phyloP scores from a whole-genome alignment of 495 filamentous ascomycete species.

The Parathielavia hyrcaniae region DNA sequence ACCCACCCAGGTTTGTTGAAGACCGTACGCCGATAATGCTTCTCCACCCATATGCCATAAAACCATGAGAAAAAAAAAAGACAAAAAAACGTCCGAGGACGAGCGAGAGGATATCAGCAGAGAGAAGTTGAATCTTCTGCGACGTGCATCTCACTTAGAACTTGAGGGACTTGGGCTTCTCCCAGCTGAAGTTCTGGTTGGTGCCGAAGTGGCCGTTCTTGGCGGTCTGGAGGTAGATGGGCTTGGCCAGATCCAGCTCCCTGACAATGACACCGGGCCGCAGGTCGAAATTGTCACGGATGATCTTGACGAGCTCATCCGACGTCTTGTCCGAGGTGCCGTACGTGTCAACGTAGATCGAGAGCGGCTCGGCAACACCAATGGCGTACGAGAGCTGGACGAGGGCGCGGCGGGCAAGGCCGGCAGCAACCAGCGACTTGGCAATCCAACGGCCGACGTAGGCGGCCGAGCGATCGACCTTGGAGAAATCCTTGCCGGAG shows the following conservation, averaged over 20 bases:
- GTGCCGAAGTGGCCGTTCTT: constrained; percentile 98
- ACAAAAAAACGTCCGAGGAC: constrained; percentile 22
- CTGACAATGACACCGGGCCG: constrained; percentile 96
- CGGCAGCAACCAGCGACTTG: constrained; percentile 88
- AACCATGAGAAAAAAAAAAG: constrained; percentile 12
- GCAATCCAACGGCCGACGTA: constrained; percentile 98
- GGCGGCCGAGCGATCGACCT: constrained; percentile 96
- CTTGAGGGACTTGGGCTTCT: constrained; percentile 92
- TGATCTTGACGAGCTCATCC: constrained; percentile 84
- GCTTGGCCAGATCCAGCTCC: constrained; percentile 89
- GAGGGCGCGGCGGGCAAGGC: constrained; percentile 81
- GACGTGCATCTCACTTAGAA: constrained; percentile 53
- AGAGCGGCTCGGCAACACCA: constrained; percentile 93
- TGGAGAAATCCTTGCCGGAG: constrained; percentile 99
- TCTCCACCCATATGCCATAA: constrained; percentile 26
- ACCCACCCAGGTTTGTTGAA: constrained; percentile 39
- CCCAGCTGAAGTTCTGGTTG: constrained; percentile 96
- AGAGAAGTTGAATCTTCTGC: constrained; percentile 38
- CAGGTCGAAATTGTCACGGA: constrained; percentile 92
- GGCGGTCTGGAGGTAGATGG: constrained; percentile 96
- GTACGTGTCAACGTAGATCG: constrained; percentile 81
- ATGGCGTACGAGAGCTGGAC: constrained; percentile 99
- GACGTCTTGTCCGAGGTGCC: constrained; percentile 68
- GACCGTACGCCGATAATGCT: constrained; percentile 39
- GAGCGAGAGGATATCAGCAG: constrained; percentile 29